Conservation (phyloP, 441 rosid species). For the Adansonia madagascariensis region DNA sequence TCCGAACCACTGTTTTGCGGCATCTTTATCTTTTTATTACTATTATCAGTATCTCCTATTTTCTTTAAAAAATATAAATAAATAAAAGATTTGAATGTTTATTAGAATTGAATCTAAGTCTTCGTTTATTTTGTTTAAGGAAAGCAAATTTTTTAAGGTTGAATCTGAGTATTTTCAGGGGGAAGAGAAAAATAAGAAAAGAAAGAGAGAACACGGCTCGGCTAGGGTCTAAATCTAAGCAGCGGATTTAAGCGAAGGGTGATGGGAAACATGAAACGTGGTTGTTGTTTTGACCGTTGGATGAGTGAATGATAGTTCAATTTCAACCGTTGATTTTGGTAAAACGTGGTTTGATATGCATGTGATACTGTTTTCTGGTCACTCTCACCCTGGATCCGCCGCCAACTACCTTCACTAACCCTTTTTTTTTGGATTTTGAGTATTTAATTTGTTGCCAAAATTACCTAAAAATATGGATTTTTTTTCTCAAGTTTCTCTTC, state of each 20-base stretch:
- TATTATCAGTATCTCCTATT: not conserved
- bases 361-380: conserved; percentile 25
- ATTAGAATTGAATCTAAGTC: not conserved
- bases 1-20: conserved; percentile 64
- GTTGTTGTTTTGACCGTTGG: conserved; percentile 49
- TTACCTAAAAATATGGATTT: not conserved
- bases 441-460: not conserved
- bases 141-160: not conserved
- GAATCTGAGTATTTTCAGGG: conserved; percentile 27
- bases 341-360: conserved; percentile 29
- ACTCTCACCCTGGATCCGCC: conserved; percentile 51
- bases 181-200: not conserved
- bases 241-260: conserved; percentile 30
- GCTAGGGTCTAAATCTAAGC: conserved; percentile 48
- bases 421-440: conserved; percentile 4
- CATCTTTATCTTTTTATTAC: conserved; percentile 40
- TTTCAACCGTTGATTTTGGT: conserved; percentile 44
- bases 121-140: not conserved
- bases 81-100: not conserved
- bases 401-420: conserved; percentile 40
- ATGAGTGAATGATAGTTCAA: conserved; percentile 30
- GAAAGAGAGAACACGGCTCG: conserved; percentile 15
- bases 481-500: too few relatives aligned
- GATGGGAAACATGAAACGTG: conserved; percentile 45
- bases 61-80: not conserved